Evolutionary conservation across 73 alveolate genomes (phyloP), one percentile per base, ranked within the genome.

Genomic region (Blepharisma japonicum): DNA sequence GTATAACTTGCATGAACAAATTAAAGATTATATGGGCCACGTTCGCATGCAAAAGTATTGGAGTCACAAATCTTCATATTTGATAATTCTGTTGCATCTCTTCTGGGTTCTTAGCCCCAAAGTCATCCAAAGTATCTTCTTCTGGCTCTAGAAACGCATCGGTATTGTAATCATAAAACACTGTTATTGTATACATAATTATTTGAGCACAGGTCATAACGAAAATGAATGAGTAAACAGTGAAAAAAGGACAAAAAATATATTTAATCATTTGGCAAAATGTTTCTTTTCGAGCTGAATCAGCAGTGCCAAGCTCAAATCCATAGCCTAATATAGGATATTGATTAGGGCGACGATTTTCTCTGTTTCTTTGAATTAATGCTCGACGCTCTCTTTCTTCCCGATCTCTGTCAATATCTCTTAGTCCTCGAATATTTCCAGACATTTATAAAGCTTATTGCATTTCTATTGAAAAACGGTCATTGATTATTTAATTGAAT

Each of bases 21-120:
- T 86, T 90, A 47, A 80, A 84, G 21, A 87, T 55, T 47, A 90
- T 80, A 66, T 90, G 95, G 61, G 81, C 20, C 45, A 90, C 71
- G 46, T 89, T 84, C 6, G 85, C 88, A 77, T 90, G 97, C 47
- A 90, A 81, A 68, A 87, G 55, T 61, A 81, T 81, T n/a, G 97
- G 97, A 38, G 87, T 71, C 38, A 90, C 70, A 54, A 50, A 88
- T 84, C 97, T 88, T 87, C 89, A 81, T 6, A 87, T 6, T 55
- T 87, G 70, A 32, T 45, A 51, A 7, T 74, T 74, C 9, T 81
- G 47, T 21, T 80, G n/a, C 67, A 87, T 51, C 49, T 70, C 45
- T 25, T 39, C 50, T 6, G 88, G 78, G 56, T 79, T 83, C 20
- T 87, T 83, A 6, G 88, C 89, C 47, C 90, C 91, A 47, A 83